Base-by-base conservation (phyloP, 1,139 yeast species). In the Arxiozyma heterogenica region DNA sequence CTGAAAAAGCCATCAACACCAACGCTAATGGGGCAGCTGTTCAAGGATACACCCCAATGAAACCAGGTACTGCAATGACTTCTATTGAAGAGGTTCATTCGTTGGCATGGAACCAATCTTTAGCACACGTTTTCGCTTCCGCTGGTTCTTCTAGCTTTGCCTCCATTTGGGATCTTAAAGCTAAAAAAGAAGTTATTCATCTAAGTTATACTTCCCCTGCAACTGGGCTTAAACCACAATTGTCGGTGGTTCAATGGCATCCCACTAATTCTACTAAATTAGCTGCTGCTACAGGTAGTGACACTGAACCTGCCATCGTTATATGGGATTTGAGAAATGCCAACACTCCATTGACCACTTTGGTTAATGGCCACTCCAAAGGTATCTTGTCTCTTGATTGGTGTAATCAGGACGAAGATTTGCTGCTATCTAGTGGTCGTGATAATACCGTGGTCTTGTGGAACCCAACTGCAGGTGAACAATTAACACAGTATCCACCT, bases 281-380 rank as follows among this genome's bases (percentile, higher is more conserved):
- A 59, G 81, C 87, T 44, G 91, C 98, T 39, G 96, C 96, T 38
- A 84, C 94, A 48, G 90, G 85, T 55, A 81, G 81, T 57, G 98
- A 91, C 69, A 74, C 78, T 20, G 83, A 84, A 58, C 96, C 98
- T 12, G 78, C 87, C 44, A 83, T 94, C 54, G 73, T 89, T 60
- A 77, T 93, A 18, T 94, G 98, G 98, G 98, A 93, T 73, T 78
- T 94, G 66, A 82, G 97, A 71, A 93, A 93, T 69, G 82, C 96
- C 25, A 86, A 86, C 66, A 91, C 87, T 23, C 98, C 99, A 8
- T 91, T 88, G 67, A 73, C 74, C 58, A 75, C 86, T 34, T 72
- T 93, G 64, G 51, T 61, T 8, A 56, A 63, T 30, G 97, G 97
- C 53, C 98, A 93, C 69, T 80, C 82, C 53, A 86, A 86, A 71